Percentiles rank a stretch among this genome's conserved stretches.
These are phyloP conservation scores for Colletotrichum euphorbiae DNA, from an alignment of 2,329 filamentous ascomycete genomes.

Conservation along the genomic window DNA sequence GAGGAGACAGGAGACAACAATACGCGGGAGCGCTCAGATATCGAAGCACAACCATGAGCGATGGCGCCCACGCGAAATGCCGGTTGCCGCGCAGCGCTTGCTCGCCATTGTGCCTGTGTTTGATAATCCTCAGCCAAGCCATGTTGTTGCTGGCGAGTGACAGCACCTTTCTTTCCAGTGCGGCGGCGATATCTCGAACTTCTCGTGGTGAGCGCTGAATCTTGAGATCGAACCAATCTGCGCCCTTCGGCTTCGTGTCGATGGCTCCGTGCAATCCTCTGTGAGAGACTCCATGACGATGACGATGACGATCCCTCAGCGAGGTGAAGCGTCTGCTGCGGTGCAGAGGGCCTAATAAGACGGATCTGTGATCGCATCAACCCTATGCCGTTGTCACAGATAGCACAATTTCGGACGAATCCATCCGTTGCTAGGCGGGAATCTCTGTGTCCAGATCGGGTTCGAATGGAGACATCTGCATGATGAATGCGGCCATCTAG, in stretches of 20 bases:
- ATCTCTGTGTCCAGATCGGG: neutral
- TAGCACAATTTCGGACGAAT: neutral
- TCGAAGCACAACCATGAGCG: neutral
- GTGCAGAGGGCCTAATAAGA: neutral
- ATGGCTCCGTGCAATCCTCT: too few species aligned
- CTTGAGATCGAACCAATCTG: neutral
- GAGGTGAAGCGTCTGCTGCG: neutral
- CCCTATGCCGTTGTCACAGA: neutral
- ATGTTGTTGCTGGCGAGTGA: neutral
- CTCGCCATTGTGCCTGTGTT: neutral
- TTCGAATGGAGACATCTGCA: neutral
- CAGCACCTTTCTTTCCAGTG: neutral
- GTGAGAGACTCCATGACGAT: too few species aligned
- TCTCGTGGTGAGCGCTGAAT: neutral
- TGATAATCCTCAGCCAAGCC: neutral
- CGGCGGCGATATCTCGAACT: neutral
- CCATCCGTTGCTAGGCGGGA: neutral
- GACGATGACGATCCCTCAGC: neutral
- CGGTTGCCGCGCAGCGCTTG: slow-evolving; percentile 7
- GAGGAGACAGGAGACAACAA: neutral
- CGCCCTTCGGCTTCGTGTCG: neutral
- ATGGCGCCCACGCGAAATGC: neutral
- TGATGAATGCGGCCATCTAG: neutral
- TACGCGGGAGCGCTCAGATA: neutral
- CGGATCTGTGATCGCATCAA: slow-evolving; percentile 4